A percentile compares a stretch with the other conserved stretches of the same genome.
Evolutionary conservation across 2,329 filamentous ascomycete genomes (phyloP).

Genomic region (Alternaria ventricosa): DNA sequence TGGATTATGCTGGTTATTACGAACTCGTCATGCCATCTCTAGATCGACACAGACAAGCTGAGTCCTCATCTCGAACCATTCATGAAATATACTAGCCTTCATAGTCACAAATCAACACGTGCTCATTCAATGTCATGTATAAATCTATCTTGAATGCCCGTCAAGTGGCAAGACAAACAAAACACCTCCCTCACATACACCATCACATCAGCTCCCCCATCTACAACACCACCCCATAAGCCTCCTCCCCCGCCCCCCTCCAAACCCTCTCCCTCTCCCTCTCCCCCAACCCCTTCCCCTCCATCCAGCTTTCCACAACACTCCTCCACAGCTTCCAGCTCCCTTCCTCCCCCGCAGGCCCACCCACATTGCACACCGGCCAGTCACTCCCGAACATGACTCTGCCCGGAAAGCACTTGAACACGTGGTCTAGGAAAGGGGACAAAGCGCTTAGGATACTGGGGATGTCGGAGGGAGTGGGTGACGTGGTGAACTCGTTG

Average conservation of each 20-base stretch:
- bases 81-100: no score
- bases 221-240: no score
- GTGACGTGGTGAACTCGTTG: constrained; percentile 69
- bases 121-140: no score
- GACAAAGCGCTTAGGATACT: constrained; percentile 29
- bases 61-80: no score
- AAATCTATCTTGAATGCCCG: no score
- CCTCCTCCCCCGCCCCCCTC: constrained; percentile 73
- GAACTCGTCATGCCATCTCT: no score
- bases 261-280: constrained; percentile 73
- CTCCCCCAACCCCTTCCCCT: constrained; percentile 58
- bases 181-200: no score
- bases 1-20: no score
- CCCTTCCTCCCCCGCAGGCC: constrained; percentile 56
- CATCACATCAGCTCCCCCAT: no score
- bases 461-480: constrained; percentile 15
- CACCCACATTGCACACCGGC: constrained; percentile 83
- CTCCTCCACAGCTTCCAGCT: constrained; percentile 80
- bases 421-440: constrained; percentile 50
- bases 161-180: no score
- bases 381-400: constrained; percentile 94
- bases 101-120: no score
- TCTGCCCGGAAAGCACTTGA: constrained; percentile 72
- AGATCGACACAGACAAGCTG: no score
- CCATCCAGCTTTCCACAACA: constrained; percentile 71